A percentile compares a stretch with the other conserved stretches of the same genome.
Evolutionary conservation across 331 rosid species (phyloP).

Genomic region (Telfairia occidentalis): DNA sequence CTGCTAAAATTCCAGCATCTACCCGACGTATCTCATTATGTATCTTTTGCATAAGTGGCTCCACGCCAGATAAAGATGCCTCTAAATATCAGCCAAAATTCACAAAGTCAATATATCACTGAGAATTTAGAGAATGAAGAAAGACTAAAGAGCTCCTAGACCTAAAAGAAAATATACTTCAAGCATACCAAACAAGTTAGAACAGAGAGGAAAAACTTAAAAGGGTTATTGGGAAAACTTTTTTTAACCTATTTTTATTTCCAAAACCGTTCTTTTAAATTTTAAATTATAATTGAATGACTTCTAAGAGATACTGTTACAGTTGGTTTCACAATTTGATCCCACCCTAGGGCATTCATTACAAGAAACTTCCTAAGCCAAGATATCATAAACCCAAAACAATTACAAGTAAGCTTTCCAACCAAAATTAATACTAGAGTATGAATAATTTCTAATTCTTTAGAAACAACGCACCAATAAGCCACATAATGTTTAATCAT

Average conservation of each 20-base stretch:
- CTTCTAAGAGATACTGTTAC: not conserved
- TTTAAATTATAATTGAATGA: not conserved
- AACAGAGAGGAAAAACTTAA: not conserved
- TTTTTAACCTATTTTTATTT: not conserved
- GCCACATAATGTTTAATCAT: too few relatives aligned
- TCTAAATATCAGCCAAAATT: slow-evolving; percentile 31
- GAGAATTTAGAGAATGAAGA: not conserved
- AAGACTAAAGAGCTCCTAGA: not conserved
- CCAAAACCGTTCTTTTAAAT: not conserved
- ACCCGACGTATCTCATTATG: slow-evolving; percentile 86
- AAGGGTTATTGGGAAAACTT: not conserved
- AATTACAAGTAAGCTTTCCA: not conserved
- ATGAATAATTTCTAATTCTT: not conserved
- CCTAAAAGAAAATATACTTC: not conserved
- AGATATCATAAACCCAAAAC: not conserved
- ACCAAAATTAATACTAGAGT: not conserved
- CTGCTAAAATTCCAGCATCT: slow-evolving; percentile 81
- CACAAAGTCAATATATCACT: slow-evolving; percentile 5
- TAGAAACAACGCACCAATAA: too few relatives aligned
- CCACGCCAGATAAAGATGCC: slow-evolving; percentile 88
- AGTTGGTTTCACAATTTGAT: not conserved
- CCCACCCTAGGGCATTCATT: not conserved
- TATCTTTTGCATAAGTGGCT: slow-evolving; percentile 94
- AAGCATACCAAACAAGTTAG: not conserved
- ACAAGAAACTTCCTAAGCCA: not conserved